Percentiles rank a stretch among this genome's conserved stretches.
These are phyloP conservation scores for Phialemoniopsis sp. DNA, from an alignment of 2,329 filamentous ascomycete genomes.

Conservation along the genomic window DNA sequence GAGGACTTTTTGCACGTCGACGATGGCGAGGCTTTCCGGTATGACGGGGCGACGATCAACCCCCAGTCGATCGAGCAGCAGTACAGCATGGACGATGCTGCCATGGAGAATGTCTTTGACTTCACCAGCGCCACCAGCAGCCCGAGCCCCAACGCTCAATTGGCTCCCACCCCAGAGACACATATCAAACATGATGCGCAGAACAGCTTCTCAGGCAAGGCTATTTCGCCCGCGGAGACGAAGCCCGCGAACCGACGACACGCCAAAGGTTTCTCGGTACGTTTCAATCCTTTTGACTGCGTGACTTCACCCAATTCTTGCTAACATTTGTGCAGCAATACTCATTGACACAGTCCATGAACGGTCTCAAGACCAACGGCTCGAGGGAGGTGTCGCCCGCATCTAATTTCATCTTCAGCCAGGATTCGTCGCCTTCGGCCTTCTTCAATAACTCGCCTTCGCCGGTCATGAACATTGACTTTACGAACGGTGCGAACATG, in stretches of 20 bases:
- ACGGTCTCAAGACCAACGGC: conserved; percentile 37
- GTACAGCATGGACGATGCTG: conserved; percentile 7
- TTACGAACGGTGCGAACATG: conserved; percentile 11
- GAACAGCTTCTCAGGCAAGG: too few species aligned
- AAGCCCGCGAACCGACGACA: conserved; percentile 17
- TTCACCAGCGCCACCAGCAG: conserved; percentile 57
- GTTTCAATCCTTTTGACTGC: conserved; percentile 5
- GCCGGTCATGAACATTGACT: conserved; percentile 33
- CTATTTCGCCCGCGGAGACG: too few species aligned
- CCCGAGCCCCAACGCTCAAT: conserved; percentile 30
- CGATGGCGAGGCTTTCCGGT: conserved; percentile 30
- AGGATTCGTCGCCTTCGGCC: conserved; percentile 45
- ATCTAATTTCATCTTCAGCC: conserved; percentile 46
- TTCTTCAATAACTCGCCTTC: conserved; percentile 45
- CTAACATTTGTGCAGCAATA: conserved; percentile 39
- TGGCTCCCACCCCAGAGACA: too few species aligned
- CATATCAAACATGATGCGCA: too few species aligned
- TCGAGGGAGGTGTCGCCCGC: conserved; percentile 53
- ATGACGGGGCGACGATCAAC: conserved; percentile 27
- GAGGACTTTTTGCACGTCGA: conserved; percentile 30
- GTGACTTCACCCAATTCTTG: background rate
- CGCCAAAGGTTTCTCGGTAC: conserved; percentile 39
- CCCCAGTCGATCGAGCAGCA: conserved; percentile 21
- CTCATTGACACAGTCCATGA: conserved; percentile 45
- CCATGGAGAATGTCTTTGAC: conserved; percentile 31